phyloP scores from a whole-genome alignment of 1,284 basidiomycete genomes.

The Sporisorium scitamineum region DNA sequence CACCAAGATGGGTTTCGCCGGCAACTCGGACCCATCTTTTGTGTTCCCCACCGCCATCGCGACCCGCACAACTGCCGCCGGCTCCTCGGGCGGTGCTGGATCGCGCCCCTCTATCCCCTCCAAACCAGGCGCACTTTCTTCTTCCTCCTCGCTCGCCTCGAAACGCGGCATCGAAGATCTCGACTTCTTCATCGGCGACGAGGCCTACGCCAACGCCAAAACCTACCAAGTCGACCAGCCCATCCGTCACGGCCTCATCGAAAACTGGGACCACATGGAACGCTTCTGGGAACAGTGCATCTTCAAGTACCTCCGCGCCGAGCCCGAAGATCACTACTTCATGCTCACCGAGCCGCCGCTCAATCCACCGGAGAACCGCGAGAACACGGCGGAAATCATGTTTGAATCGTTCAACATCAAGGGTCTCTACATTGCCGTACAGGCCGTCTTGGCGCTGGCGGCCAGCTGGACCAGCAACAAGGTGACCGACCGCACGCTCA shows the following conservation, averaged over 20 bases:
- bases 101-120: constrained; percentile 78
- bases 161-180: constrained; percentile 99
- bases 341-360: constrained; percentile 97
- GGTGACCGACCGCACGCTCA: constrained; percentile 90
- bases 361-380: constrained; percentile 97
- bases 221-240: constrained; percentile 93
- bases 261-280: constrained; percentile 99
- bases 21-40: constrained; percentile 98
- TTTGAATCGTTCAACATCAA: constrained; percentile 99
- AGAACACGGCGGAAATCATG: constrained; percentile 99
- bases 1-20: constrained; percentile 98
- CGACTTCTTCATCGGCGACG: constrained; percentile 99
- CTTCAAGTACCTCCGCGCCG: constrained; percentile 98
- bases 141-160: constrained; percentile 75
- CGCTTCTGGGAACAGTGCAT: constrained; percentile 99
- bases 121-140: constrained; percentile 75
- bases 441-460: constrained; percentile 97
- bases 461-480: constrained; percentile 96
- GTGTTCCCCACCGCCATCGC: constrained; percentile 69
- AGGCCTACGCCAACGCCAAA: constrained; percentile 93
- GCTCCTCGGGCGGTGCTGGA: constrained; percentile 68
- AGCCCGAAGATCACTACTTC: constrained; percentile 99
- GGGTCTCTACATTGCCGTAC: constrained; percentile 96
- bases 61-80: constrained; percentile 59
- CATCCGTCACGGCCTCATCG: constrained; percentile 97